Conservation (phyloP, 371 early-diverging fungal genomes). For the Actinomucor elegans region DNA sequence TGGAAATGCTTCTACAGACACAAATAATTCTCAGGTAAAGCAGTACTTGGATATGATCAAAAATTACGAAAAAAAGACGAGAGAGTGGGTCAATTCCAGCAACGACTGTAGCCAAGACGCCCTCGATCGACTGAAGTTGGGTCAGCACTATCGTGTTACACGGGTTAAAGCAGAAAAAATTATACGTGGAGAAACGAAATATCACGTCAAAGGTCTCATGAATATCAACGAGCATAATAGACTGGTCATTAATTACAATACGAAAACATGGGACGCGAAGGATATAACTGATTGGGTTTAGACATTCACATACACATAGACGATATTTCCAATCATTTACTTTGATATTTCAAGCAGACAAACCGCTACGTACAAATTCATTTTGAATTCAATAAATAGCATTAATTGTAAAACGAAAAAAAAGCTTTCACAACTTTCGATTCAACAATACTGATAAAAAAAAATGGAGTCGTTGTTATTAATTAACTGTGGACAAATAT, state of each 20-base stretch:
- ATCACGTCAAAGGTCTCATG: conserved; percentile 22
- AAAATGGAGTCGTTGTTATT: too few relatives aligned
- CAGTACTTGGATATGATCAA: conserved; percentile 20
- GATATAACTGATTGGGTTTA: conserved; percentile 28
- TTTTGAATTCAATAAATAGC: too few relatives aligned
- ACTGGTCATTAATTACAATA: conserved; percentile 18
- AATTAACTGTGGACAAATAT: too few relatives aligned
- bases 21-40: conserved; percentile 18
- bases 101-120: conserved; percentile 6
- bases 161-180: conserved; percentile 39
- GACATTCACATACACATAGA: background rate
- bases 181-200: conserved; percentile 35
- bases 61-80: conserved; percentile 29
- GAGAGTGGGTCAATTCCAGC: conserved; percentile 25
- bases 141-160: conserved; percentile 24
- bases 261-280: conserved; percentile 12
- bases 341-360: too few relatives aligned
- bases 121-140: conserved; percentile 23
- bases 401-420: too few relatives aligned
- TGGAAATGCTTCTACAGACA: too few relatives aligned
- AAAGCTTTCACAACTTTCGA: too few relatives aligned
- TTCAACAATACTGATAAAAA: too few relatives aligned
- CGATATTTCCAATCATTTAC: too few relatives aligned
- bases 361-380: too few relatives aligned
- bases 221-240: conserved; percentile 5